Base-by-base conservation (phyloP, 106 monocot genomes). In the Dendrobium catenatum region DNA sequence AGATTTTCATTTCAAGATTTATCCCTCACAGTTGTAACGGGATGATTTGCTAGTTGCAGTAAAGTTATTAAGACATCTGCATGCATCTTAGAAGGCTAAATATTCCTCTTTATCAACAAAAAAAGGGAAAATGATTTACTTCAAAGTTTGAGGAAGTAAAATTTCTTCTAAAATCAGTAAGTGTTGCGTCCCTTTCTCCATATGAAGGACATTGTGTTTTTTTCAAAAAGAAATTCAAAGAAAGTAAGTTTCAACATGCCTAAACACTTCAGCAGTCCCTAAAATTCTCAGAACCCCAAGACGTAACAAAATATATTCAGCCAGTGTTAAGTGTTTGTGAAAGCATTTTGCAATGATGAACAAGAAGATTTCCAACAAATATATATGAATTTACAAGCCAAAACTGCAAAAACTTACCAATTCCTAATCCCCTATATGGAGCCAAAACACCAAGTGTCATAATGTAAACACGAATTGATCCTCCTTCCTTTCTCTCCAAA, bases 381-480 rank as follows among this genome's bases (percentile, higher is more conserved):
- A 74, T 11, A 77, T 29, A 51, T 54, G 22, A 54, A 9, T 59
- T 3, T 6, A 59, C 4, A 15, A 43, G 55, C 31, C 26, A 55
- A 83, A 27, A 79, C 18, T 26, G 41, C 17, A 43, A 17, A 44
- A 27, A 40, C 89, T 84, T 82, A 94, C 96, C 96, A 41, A 97
- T 85, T 80, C 96, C 96, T 17, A 94, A 77, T 0, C 92, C 89
- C 24, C 94, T 94, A 44, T 97, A 97, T 24, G 96, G 94, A 68
- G 96, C 96, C 83, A 97, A 83, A 55, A 97, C 96, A 61, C 96
- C 96, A 15, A 97, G 82, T 6, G 96, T 97, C 96, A 94, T 97
- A 75, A 97, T 90, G 73, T 97, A 97, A 78, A 90, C 89, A 73
- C 92, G 78, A 48, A 90, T 29, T 20, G 80, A 81, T 17, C 93